Percentiles rank a stretch among this genome's conserved stretches.
Conservation (phyloP, 805 yeast species). For the Zygoascus ofunaensis region DNA sequence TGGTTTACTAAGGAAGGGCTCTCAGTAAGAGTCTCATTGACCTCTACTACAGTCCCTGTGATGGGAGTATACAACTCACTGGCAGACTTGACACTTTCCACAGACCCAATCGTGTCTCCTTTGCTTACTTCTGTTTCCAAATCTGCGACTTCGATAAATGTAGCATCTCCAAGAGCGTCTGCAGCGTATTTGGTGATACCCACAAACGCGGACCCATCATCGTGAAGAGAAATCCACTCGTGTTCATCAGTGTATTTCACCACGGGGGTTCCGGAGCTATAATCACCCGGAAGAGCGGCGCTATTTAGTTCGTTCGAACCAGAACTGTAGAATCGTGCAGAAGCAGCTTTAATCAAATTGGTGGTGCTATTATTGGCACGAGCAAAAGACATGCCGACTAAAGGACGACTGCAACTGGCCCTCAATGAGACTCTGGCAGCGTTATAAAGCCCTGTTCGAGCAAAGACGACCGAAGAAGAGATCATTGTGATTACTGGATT, state of each 20-base stretch:
- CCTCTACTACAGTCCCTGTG: conserved; percentile 62
- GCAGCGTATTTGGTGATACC: conserved; percentile 95
- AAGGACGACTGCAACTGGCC: too few relatives aligned
- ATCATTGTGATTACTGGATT: too few relatives aligned
- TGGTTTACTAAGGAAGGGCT: conserved; percentile 71
- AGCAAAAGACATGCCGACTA: too few relatives aligned
- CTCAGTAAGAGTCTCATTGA: conserved; percentile 56
- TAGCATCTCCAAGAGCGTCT: conserved; percentile 94
- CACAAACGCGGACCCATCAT: conserved; percentile 68
- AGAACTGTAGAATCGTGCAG: conserved; percentile 22
- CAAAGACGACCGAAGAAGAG: too few relatives aligned
- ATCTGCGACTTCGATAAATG: conserved; percentile 84
- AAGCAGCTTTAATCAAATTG: too few relatives aligned
- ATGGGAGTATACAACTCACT: conserved; percentile 88
- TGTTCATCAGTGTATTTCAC: conserved; percentile 70
- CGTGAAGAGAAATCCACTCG: conserved; percentile 87
- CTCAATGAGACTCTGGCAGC: too few relatives aligned
- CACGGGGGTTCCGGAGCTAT: conserved; percentile 23
- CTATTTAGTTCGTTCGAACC: conserved; percentile 19
- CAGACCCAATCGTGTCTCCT: conserved; percentile 85
- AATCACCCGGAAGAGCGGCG: conserved; percentile 22
- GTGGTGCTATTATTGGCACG: conserved; percentile 1
- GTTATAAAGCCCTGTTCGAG: too few relatives aligned
- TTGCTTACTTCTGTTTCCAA: conserved; percentile 49
- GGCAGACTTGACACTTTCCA: conserved; percentile 91